Conservation (phyloP, 2,329 filamentous ascomycete genomes). For the Nannizzia gypsea region DNA sequence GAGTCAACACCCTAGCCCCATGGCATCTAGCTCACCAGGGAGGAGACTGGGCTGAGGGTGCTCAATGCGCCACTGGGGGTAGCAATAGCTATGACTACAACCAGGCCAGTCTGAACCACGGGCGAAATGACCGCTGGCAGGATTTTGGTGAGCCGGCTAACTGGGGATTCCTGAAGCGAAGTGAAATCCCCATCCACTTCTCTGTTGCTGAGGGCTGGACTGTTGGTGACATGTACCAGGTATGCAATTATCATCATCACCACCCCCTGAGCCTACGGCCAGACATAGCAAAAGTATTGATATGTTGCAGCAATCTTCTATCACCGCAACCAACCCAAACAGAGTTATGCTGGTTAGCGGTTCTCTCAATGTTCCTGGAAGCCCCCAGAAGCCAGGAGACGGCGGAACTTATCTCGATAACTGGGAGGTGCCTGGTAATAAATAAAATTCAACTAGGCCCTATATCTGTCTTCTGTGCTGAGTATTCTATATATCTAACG, state of each 20-base stretch:
- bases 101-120: constrained; percentile 41
- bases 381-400: constrained; percentile 31
- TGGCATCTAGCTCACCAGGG: constrained; percentile 47
- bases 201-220: constrained; percentile 45
- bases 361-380: constrained; percentile 41
- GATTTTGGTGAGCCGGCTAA: constrained; percentile 43
- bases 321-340: constrained; percentile 44
- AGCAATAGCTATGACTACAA: constrained; percentile 43
- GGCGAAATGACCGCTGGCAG: constrained; percentile 44
- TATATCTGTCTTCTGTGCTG: too few relatives aligned
- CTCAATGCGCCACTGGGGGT: constrained; percentile 44
- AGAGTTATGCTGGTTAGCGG: constrained; percentile 42
- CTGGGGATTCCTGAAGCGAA: constrained; percentile 41
- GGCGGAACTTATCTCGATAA: constrained; percentile 42
- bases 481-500: background rate
- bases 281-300: background rate
- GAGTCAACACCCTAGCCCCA: constrained; percentile 37
- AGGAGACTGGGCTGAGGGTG: constrained; percentile 39
- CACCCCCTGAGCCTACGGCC: too few relatives aligned
- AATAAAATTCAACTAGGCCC: too few relatives aligned
- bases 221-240: constrained; percentile 46
- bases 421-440: constrained; percentile 37
- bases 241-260: constrained; percentile 9
- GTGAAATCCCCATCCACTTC: constrained; percentile 45
- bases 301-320: constrained; percentile 33